Conservation (phyloP, 2,329 filamentous ascomycete species). For the Neobulgaria alba region DNA sequence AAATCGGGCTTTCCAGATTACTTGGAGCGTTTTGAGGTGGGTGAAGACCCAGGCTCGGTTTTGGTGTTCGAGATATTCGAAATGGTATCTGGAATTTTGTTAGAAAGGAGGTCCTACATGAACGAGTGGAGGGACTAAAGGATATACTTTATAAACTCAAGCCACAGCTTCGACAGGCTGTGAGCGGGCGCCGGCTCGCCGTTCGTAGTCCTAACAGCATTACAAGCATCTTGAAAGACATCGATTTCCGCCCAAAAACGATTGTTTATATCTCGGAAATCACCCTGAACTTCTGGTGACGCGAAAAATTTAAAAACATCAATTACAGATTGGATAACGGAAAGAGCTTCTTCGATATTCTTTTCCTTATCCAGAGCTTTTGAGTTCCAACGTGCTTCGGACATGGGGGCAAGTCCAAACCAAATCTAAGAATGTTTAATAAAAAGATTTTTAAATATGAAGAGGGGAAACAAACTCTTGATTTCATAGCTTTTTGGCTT, state of each 20-base stretch:
- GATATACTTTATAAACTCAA: constrained; percentile 16
- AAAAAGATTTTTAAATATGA: neutral
- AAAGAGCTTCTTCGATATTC: constrained; percentile 22
- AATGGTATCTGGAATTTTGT: constrained; percentile 7
- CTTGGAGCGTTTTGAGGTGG: constrained; percentile 13
- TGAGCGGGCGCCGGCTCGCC: constrained; percentile 11
- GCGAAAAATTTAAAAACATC: constrained; percentile 17
- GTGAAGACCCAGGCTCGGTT: constrained; percentile 11
- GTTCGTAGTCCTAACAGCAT: constrained; percentile 6
- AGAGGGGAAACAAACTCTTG: constrained; percentile 7
- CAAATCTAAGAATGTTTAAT: constrained; percentile 14
- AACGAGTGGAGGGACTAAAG: neutral
- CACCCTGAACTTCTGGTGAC: constrained; percentile 15
- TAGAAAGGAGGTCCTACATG: neutral
- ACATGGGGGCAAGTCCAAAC: constrained; percentile 16
- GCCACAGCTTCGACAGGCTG: constrained; percentile 16
- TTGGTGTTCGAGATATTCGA: constrained; percentile 14
- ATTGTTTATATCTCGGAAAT: constrained; percentile 14
- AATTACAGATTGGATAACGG: constrained; percentile 15
- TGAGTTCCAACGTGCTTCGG: constrained; percentile 15
- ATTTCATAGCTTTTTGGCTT: constrained; percentile 15
- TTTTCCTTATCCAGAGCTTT: constrained; percentile 15
- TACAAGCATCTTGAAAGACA: constrained; percentile 17
- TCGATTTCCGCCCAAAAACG: constrained; percentile 17
- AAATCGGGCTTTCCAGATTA: constrained; percentile 14